Percentiles rank a stretch among this genome's conserved stretches.
Conservation (phyloP, 768 basidiomycete species). For the Kwoniella heveanensis region DNA sequence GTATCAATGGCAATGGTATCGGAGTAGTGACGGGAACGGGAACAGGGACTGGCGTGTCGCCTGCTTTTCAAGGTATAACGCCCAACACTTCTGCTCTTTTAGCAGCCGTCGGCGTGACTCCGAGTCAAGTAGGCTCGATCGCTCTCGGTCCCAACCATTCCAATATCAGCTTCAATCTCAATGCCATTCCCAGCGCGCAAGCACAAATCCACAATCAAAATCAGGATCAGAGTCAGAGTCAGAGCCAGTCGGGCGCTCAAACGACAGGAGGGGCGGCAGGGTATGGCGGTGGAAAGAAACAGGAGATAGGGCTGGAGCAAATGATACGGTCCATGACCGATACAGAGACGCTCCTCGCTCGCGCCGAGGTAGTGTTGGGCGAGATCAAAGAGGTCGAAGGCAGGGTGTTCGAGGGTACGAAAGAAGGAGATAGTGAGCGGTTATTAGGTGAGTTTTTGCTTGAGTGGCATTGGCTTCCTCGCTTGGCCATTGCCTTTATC, state of each 20-base stretch:
- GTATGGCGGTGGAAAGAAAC: background rate
- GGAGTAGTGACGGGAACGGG: too few relatives aligned
- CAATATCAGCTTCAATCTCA: too few relatives aligned
- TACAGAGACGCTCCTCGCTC: background rate
- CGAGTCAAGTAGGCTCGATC: background rate
- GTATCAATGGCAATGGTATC: background rate
- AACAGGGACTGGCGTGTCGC: background rate
- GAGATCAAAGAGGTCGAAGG: constrained; percentile 20
- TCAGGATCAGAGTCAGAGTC: background rate
- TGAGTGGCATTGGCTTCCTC: too few relatives aligned
- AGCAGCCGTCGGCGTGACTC: constrained; percentile 9
- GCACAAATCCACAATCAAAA: background rate
- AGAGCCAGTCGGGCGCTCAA: too few relatives aligned
- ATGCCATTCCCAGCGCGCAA: background rate
- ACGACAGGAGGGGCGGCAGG: background rate
- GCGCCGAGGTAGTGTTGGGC: constrained; percentile 4
- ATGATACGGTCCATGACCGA: constrained; percentile 10
- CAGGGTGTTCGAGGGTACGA: constrained; percentile 9
- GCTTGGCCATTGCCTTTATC: too few relatives aligned
- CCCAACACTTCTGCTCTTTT: constrained; percentile 22
- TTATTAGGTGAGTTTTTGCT: constrained; percentile 11
- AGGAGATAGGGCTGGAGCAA: background rate
- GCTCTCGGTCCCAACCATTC: too few relatives aligned
- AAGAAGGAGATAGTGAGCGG: constrained; percentile 11
- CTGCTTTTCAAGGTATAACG: constrained; percentile 15